Base-by-base conservation (phyloP, 495 filamentous ascomycete genomes). In the Penicillium coprophilum region DNA sequence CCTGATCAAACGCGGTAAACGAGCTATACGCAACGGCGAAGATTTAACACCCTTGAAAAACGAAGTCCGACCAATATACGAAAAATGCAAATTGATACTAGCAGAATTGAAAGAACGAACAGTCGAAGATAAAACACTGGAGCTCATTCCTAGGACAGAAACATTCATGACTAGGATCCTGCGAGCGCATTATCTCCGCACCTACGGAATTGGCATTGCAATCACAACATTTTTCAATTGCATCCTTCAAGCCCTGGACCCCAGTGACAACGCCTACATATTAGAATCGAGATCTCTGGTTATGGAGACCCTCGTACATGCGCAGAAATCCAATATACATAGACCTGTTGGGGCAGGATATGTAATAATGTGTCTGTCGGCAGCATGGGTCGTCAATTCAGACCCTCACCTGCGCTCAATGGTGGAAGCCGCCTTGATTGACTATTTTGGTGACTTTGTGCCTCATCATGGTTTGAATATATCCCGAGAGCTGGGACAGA, bases 341-440 rank as follows among this genome's bases (percentile, higher is more conserved):
- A 51, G 71, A 19, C 75, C 75, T 3, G 55, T 78, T 27, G 75
- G 69, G 5, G 52, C 74, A 12, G 62, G 55, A 10, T 74, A 71
- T 59, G 52, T 75, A 2, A 21, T 66, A 10, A n/a, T 74, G 15
- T 65, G 63, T 27, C 55, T 75, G 13, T 38, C 53, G 5, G 54
- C 58, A 13, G 71, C 74, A 8, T 72, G 67, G 68, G 48, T 61
- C 9, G 66, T 64, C 17, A 69, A 61, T 17, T 43, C 47, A 2
- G 64, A 75, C 36, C 41, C 43, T 11, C 24, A 40, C 3, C 32
- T 69, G 19, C 54, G 61, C 31, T 30, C 24, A 2, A 53, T 48
- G 17, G 23, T 73, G 6, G 20, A 63, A 28, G 19, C 5, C 6
- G 28, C 55, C 27, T 19, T 74, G 15, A 8, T 49, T 6, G 71